Conservation (phyloP, 1,284 basidiomycete species). For the Polyporus tsugae region DNA sequence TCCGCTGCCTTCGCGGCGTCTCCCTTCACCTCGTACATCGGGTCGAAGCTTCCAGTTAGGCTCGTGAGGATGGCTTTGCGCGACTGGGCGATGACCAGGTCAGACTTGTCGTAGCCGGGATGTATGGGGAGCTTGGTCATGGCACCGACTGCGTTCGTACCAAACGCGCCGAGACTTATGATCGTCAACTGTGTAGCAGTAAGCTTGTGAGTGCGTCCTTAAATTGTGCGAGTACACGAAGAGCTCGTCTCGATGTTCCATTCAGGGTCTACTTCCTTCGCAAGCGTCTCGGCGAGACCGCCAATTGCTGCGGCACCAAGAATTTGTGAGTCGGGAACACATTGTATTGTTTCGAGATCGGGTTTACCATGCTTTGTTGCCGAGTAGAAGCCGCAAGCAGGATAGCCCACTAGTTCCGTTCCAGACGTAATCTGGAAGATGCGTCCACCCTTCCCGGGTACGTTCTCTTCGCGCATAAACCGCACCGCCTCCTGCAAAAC, state of each 20-base stretch:
- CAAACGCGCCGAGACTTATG: conserved; percentile 23
- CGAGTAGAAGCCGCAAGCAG: conserved; percentile 44
- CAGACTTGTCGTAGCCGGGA: conserved; percentile 22
- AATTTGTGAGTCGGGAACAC: not conserved
- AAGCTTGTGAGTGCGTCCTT: not conserved
- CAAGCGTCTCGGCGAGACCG: conserved; percentile 44
- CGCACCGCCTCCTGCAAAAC: conserved; percentile 34
- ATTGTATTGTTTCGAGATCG: not conserved
- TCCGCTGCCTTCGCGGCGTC: conserved; percentile 19
- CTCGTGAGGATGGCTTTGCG: conserved; percentile 19
- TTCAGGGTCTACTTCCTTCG: conserved; percentile 44
- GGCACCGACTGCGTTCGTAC: conserved; percentile 18
- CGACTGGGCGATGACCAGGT: conserved; percentile 4
- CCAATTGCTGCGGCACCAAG: conserved; percentile 34
- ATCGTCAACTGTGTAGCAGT: conserved; percentile 16
- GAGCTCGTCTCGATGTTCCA: conserved; percentile 51
- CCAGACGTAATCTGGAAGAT: conserved; percentile 44
- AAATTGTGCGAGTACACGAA: not conserved
- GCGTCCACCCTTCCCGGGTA: conserved; percentile 41
- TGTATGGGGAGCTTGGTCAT: conserved; percentile 17
- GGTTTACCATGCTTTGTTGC: conserved; percentile 43
- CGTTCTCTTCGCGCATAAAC: conserved; percentile 38
- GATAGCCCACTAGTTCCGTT: conserved; percentile 35
- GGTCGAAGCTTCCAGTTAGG: conserved; percentile 1
- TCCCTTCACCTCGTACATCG: conserved; percentile 11